These are phyloP conservation scores for Rossbeevera mucosa DNA, from an alignment of 768 basidiomycete species.

Conservation along the genomic window DNA sequence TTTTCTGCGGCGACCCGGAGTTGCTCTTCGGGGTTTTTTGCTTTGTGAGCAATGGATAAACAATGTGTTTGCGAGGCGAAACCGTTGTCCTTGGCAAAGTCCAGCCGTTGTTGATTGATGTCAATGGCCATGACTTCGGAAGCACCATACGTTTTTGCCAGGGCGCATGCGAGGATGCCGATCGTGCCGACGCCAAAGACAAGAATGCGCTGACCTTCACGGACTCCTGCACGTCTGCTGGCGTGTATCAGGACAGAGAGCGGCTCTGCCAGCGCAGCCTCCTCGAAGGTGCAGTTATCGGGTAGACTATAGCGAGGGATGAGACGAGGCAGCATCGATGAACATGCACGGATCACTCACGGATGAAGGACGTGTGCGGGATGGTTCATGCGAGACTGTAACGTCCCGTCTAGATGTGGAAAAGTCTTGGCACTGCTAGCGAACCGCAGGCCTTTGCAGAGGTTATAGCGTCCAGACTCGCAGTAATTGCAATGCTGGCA, in stretches of 20 bases:
- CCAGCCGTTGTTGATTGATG: constrained; percentile 77
- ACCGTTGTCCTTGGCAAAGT: constrained; percentile 70
- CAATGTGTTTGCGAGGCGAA: constrained; percentile 75
- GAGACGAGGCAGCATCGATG: constrained; percentile 4
- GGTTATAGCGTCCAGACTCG: constrained; percentile 79
- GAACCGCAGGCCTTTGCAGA: constrained; percentile 88
- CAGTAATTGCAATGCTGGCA: constrained; percentile 75
- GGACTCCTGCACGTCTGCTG: constrained; percentile 40
- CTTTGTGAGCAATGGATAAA: constrained; percentile 47
- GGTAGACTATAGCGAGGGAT: constrained; percentile 52
- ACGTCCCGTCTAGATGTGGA: constrained; percentile 90
- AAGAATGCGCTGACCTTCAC: constrained; percentile 64
- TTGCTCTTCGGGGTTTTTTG: constrained; percentile 52
- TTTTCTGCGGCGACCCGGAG: constrained; percentile 58
- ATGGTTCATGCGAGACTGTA: constrained; percentile 85
- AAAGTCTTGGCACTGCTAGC: constrained; percentile 86
- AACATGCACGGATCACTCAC: constrained; percentile 43
- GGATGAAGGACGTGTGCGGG: constrained; percentile 83
- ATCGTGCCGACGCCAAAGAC: constrained; percentile 93
- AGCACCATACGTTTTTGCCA: constrained; percentile 70
- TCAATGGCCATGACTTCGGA: constrained; percentile 73
- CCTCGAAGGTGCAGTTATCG: constrained; percentile 67
- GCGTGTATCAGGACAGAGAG: constrained; percentile 84
- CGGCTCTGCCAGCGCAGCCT: constrained; percentile 89
- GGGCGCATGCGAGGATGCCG: constrained; percentile 82